Evolutionary conservation across 2,329 filamentous ascomycete genomes (phyloP).

Genomic region (Aspergillus quadricinctus): DNA sequence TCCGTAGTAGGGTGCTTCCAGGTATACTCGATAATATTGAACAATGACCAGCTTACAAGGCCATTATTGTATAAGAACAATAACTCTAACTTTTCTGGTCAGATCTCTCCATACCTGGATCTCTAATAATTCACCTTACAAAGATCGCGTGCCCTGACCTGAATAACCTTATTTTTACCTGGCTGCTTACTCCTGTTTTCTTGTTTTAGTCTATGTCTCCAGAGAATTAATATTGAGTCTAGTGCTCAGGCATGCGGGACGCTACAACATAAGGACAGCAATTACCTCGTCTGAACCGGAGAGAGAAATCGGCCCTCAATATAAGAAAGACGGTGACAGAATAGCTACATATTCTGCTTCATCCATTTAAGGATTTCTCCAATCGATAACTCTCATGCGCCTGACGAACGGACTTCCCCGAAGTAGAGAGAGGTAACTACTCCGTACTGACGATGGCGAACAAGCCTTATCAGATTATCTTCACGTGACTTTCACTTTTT

Average conservation of each 20-base stretch:
- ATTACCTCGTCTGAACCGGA: background rate
- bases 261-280: background rate
- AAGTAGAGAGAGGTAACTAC: too few species aligned
- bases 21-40: background rate
- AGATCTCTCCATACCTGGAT: background rate
- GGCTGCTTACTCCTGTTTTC: background rate
- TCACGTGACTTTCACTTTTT: conserved; percentile 19
- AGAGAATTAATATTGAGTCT: background rate
- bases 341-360: background rate
- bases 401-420: background rate
- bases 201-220: background rate
- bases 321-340: background rate
- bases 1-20: background rate
- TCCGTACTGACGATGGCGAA: background rate
- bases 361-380: background rate
- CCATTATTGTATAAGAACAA: background rate
- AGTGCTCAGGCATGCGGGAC: background rate
- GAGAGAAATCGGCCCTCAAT: background rate
- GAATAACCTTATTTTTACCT: background rate
- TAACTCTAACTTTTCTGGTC: background rate
- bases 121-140: background rate
- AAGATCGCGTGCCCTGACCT: background rate
- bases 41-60: background rate
- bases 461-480: conserved; percentile 18
- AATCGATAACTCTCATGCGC: background rate